Evolutionary conservation across 1,284 basidiomycete species (phyloP).

Genomic region (Ganoderma multipileum): DNA sequence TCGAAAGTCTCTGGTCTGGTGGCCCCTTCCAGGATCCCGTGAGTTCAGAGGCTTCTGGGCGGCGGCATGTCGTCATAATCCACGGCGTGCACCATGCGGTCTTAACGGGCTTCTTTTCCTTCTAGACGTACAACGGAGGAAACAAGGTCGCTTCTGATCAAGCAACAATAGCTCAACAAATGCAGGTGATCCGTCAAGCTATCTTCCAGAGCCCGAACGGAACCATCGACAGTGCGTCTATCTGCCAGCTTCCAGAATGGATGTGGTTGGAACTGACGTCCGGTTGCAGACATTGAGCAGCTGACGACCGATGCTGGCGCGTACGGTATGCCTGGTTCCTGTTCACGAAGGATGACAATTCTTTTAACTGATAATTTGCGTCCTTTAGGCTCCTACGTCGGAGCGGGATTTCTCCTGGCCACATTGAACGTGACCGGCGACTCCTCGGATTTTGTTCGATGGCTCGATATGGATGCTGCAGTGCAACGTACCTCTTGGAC

Average conservation of each 20-base stretch:
- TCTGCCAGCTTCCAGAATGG: background rate
- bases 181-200: constrained; percentile 59
- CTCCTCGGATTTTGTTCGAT: constrained; percentile 61
- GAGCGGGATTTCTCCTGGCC: constrained; percentile 67
- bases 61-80: constrained; percentile 2
- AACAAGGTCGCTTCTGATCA: constrained; percentile 61
- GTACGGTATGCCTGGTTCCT: constrained; percentile 53
- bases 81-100: background rate
- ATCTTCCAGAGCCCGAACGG: constrained; percentile 68
- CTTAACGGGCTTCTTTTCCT: constrained; percentile 2
- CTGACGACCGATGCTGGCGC: constrained; percentile 62
- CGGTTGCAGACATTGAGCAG: constrained; percentile 56
- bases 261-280: background rate
- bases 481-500: constrained; percentile 66
- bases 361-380: background rate
- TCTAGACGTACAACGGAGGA: constrained; percentile 73
- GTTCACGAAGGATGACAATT: background rate
- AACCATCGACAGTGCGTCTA: constrained; percentile 59
- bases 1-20: constrained; percentile 80
- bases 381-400: constrained; percentile 67
- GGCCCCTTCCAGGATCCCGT: constrained; percentile 72
- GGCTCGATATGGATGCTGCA: constrained; percentile 72
- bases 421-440: constrained; percentile 51
- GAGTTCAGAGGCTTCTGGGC: constrained; percentile 36
- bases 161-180: constrained; percentile 50